Evolutionary conservation across 192 early-diverging fungal species (phyloP), one percentile per base, ranked within the genome.

Genomic region (Phycomyces blakesleeanus): DNA sequence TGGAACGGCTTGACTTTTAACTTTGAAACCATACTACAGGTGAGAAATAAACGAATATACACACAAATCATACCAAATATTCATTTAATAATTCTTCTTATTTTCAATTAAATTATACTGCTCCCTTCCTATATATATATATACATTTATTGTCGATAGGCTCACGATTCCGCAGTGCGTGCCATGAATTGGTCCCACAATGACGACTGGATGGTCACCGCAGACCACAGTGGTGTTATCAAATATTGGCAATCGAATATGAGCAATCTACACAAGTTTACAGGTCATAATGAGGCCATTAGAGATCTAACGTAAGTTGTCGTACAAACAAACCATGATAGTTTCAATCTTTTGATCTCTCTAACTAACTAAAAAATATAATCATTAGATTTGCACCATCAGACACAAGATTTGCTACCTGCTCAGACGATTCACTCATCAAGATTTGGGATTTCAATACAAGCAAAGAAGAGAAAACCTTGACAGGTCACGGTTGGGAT

Each of bases 201-300:
- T 63, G 90, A 91, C 40, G 90, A 94, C 52, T 99, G 93, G 92
- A 87, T 99, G 82, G 87, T 99, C 3, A 93, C 88, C 15, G 94
- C 88, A 4, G 97, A 97, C 69, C 88, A 95, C 56, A 81, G 83
- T 26, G 97, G 97, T 27, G 76, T 89, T 16, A 92, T 99, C 61
- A 99, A 99, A 72, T 99, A 98, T 72, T 99, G 95, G 94, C 91
- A 95, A 75, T 89, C 89, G 26, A 98, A 96, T 64, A 87, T 99
- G 85, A 93, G 90, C 70, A 92, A 96, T 64, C 74, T 98, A 22
- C 94, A 97, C 59, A 83, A 86, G 44, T 85, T 96, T 55, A 77
- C 83, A 50, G 97, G 86, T 0, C 97, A 98, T 71, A 90, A 91
- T 66, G 88, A 92, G 72, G 85, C 87, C 0, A 90, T 97, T 25